A percentile compares a stretch with the other conserved stretches of the same genome.
phyloP scores from a whole-genome alignment of 352 stramenopile genomes.

The Globisporangium cylindrosporum region DNA sequence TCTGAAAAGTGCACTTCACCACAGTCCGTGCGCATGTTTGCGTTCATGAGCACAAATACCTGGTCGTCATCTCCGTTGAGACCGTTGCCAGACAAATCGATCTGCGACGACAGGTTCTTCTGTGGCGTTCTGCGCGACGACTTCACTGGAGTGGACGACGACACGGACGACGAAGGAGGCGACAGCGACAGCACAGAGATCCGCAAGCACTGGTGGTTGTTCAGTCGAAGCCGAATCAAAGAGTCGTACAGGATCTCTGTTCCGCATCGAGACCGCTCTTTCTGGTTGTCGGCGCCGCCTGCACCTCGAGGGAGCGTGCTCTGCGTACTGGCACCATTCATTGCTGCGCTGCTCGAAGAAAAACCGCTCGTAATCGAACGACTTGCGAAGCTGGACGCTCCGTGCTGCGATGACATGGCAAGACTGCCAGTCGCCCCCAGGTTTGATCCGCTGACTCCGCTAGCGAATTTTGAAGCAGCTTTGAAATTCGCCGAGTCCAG shows the following conservation, averaged over 20 bases:
- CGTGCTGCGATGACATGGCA: constrained; percentile 9
- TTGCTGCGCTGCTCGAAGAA: constrained; percentile 4
- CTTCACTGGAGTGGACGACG: constrained; percentile 28
- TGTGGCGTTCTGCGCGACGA: constrained; percentile 10
- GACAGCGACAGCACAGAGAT: constrained; percentile 29
- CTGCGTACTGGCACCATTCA: constrained; percentile 11
- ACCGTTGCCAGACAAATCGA: constrained; percentile 61
- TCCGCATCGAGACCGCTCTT: constrained; percentile 60
- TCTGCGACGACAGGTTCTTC: constrained; percentile 28
- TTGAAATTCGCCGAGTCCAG: constrained; percentile 51
- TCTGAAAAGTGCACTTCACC: constrained; percentile 74
- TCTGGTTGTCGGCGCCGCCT: constrained; percentile 32
- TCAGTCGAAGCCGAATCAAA: constrained; percentile 59
- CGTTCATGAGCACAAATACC: constrained; percentile 79
- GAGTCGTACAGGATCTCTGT: constrained; percentile 74
- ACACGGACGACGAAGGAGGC: constrained; percentile 13
- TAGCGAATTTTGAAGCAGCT: constrained; percentile 8
- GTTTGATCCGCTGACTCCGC: constrained; percentile 5
- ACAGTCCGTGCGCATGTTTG: constrained; percentile 60
- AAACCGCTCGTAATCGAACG: constrained; percentile 13
- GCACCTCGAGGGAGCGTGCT: constrained; percentile 4
- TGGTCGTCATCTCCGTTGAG: constrained; percentile 73
- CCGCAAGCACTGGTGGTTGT: constrained; percentile 67
- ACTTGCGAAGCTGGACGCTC: constrained; percentile 23
- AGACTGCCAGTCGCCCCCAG: constrained; percentile 16